Conservation (phyloP, 139 green algal genomes). For the Picochlorum sp. region DNA sequence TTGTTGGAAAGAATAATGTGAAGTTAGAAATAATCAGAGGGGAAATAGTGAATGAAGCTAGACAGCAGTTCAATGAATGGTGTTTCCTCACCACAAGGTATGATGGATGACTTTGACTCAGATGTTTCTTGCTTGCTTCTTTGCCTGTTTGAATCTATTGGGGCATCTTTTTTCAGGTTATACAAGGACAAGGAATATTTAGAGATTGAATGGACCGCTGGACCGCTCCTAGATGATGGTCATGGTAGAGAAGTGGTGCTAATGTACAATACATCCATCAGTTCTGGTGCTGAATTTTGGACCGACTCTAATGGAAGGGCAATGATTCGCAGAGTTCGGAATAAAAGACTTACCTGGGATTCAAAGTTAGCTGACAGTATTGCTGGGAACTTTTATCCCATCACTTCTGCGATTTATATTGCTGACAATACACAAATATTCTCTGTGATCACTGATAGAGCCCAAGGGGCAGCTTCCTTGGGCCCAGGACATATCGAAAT, state of each 20-base stretch:
- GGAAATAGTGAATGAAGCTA: slow-evolving; percentile 39
- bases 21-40: slow-evolving; percentile 27
- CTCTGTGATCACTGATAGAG: slow-evolving; percentile 46
- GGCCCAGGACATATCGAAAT: slow-evolving; percentile 38
- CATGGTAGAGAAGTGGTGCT: slow-evolving; percentile 42
- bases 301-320: slow-evolving; percentile 66
- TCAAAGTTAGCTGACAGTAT: slow-evolving; percentile 41
- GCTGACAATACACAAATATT: slow-evolving; percentile 14
- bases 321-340: slow-evolving; percentile 37
- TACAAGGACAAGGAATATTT: slow-evolving; percentile 16
- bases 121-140: no score
- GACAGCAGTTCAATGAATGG: slow-evolving; percentile 12
- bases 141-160: no score
- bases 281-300: slow-evolving; percentile 25
- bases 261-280: slow-evolving; percentile 12
- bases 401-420: slow-evolving; percentile 47
- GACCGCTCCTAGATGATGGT: slow-evolving; percentile 46
- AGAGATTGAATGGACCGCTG: slow-evolving; percentile 66
- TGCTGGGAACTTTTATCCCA: slow-evolving; percentile 67
- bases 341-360: slow-evolving; percentile 46
- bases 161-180: slow-evolving; percentile 35
- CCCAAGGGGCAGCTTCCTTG: slow-evolving; percentile 44
- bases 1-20: neutral
- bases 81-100: no score
- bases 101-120: no score